phyloP scores from a whole-genome alignment of 805 yeast species.

The Candida parachauliodes region DNA sequence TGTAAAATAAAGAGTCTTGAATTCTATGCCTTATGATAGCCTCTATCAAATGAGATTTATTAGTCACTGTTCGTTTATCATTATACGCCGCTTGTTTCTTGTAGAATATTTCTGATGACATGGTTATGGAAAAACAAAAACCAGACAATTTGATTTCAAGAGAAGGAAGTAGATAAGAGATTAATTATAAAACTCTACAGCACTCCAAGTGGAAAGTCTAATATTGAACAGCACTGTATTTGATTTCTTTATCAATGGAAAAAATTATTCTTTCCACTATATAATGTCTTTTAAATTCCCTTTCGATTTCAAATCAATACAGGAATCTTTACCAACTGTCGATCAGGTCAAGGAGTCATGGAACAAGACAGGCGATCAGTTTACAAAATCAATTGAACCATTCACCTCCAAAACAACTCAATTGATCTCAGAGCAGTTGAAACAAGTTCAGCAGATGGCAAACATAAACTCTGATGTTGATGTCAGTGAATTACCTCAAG shows the following conservation, averaged over 20 bases:
- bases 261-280: neutral
- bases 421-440: constrained; percentile 59
- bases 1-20: constrained; percentile 41
- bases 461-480: constrained; percentile 44
- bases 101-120: neutral
- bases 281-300: constrained; percentile 40
- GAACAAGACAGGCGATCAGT: constrained; percentile 40
- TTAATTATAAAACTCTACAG: too few relatives aligned
- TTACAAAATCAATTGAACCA: constrained; percentile 46
- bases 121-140: neutral
- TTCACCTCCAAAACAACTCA: constrained; percentile 57
- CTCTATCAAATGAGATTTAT: constrained; percentile 36
- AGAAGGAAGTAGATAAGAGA: too few relatives aligned
- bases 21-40: constrained; percentile 40
- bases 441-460: constrained; percentile 44
- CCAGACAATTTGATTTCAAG: too few relatives aligned
- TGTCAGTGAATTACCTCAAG: constrained; percentile 70
- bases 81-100: constrained; percentile 21
- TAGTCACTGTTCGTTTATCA: constrained; percentile 25
- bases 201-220: too few relatives aligned
- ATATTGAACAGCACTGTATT: too few relatives aligned
- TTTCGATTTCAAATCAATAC: constrained; percentile 36
- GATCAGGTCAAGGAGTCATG: constrained; percentile 37
- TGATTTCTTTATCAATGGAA: neutral
- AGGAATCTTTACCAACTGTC: constrained; percentile 39